Base-by-base conservation (phyloP, 1,284 basidiomycete species). In the Leccinum griseonigrum region DNA sequence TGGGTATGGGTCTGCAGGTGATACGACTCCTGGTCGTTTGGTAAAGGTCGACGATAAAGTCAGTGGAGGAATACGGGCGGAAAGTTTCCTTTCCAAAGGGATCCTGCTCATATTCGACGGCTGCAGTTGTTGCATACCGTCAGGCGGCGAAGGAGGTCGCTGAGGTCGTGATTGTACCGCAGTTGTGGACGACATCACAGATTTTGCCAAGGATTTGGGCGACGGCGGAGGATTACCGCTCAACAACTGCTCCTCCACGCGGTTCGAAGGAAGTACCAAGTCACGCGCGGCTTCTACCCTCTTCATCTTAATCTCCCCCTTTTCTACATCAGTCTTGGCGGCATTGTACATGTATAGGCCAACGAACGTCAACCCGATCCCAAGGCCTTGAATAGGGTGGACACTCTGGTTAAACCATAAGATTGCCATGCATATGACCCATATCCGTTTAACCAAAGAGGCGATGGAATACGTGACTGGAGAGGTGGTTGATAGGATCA, bases 401-500 rank as follows among this genome's bases (percentile, higher is more conserved):
- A 99, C 88, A 18, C 81, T 74, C 78, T 99, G 97, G 61, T 85
- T 89, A 79, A 98, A 99, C 97, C 97, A 99, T 57, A 96, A 79
- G 73, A 99, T 95, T 32, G 97, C 97, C 67, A 98, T 90, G 77
- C 95, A 95, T 71, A 99, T 99, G 69, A 99, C 97, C 53, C 92
- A 95, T 60, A 99, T 95, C 34, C 97, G 92, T 79, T 99, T 99
- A 79, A 98, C 89, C 68, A 99, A 86, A 11, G 94, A 97, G 1
- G 97, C 97, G 74, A 99, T 98, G 54, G 93, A 96, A 79, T 99
- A 99, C 1, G 97, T 99, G 63, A 99, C 97, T 6, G 97, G 97
- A 8, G 96, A 98, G 1, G 96, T 97, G 38, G 94, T 92, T 2
- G 94, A 88, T 29, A 99, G 87, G 69, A 99, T 95, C 68, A 95